Evolutionary conservation across 2,329 filamentous ascomycete species (phyloP).

Genomic region (Pseudopithomyces chartarum): DNA sequence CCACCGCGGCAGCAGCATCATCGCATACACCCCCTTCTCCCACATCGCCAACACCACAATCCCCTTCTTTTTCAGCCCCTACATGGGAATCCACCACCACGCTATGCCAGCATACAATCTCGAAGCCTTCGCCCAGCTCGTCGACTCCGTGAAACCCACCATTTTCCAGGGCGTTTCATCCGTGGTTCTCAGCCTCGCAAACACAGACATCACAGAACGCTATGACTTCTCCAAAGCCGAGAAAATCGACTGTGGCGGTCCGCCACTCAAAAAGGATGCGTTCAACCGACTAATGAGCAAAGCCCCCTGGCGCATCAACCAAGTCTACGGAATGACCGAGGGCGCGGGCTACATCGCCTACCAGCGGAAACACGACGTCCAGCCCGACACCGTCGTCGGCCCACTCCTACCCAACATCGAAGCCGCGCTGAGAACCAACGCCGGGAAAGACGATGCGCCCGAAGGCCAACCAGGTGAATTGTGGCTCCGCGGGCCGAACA

Average conservation of each 20-base stretch:
- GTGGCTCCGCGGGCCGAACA: conserved; percentile 76
- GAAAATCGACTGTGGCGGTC: conserved; percentile 82
- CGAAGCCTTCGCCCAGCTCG: conserved; percentile 71
- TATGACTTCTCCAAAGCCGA: conserved; percentile 78
- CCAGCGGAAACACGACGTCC: conserved; percentile 51
- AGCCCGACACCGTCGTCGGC: conserved; percentile 75
- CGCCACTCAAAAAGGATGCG: conserved; percentile 79
- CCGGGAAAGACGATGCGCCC: conserved; percentile 59
- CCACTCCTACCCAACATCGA: conserved; percentile 76
- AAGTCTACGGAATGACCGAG: conserved; percentile 56
- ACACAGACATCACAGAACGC: conserved; percentile 73
- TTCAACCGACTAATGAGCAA: conserved; percentile 72
- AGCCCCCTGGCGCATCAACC: conserved; percentile 62
- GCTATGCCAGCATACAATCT: conserved; percentile 76
- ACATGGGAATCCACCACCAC: conserved; percentile 52
- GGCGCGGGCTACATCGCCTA: conserved; percentile 52
- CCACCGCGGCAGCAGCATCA: conserved; percentile 29
- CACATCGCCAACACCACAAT: conserved; percentile 54
- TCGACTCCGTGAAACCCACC: conserved; percentile 74
- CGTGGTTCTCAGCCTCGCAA: conserved; percentile 75
- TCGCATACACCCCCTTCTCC: conserved; percentile 52
- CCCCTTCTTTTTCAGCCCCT: conserved; percentile 52
- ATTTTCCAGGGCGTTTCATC: conserved; percentile 81
- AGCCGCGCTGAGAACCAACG: conserved; percentile 66
- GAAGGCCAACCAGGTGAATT: conserved; percentile 60